phyloP scores from a whole-genome alignment of 208 protist species.

The Crithidia acanthocephali region DNA sequence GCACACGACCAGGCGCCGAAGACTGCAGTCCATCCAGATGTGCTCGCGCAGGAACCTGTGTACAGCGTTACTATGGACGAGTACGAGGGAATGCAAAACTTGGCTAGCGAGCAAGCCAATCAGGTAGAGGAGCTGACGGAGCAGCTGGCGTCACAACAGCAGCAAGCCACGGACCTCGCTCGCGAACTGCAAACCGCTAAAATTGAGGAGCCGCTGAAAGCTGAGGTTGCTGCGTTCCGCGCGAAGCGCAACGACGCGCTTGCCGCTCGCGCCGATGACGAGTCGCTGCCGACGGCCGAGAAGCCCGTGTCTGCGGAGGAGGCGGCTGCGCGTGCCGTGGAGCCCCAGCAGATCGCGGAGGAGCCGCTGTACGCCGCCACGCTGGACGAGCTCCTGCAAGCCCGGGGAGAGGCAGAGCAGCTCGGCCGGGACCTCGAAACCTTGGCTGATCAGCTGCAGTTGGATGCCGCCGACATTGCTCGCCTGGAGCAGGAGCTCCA shows the following conservation, averaged over 20 bases:
- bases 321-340: not conserved
- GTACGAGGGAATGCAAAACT: conserved; percentile 11
- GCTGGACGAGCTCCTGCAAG: conserved; percentile 25
- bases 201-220: not conserved
- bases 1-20: not conserved
- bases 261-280: not conserved
- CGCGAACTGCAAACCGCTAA: not conserved
- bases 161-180: not conserved
- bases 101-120: conserved; percentile 2
- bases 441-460: not conserved
- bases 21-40: not conserved
- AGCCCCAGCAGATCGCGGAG: not conserved
- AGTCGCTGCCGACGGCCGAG: not conserved
- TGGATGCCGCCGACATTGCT: too few relatives aligned
- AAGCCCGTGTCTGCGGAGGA: not conserved
- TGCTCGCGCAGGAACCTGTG: not conserved
- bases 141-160: not conserved
- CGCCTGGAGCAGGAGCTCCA: too few relatives aligned
- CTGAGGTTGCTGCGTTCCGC: not conserved
- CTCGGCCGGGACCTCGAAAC: not conserved
- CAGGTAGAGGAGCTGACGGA: conserved; percentile 6
- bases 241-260: conserved; percentile 4
- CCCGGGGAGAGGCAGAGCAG: conserved; percentile 1
- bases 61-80: conserved; percentile 28
- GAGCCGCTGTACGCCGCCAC: conserved; percentile 31